These are phyloP conservation scores for Hemerocallis citrina DNA, from an alignment of 106 monocot species.

Conservation along the genomic window DNA sequence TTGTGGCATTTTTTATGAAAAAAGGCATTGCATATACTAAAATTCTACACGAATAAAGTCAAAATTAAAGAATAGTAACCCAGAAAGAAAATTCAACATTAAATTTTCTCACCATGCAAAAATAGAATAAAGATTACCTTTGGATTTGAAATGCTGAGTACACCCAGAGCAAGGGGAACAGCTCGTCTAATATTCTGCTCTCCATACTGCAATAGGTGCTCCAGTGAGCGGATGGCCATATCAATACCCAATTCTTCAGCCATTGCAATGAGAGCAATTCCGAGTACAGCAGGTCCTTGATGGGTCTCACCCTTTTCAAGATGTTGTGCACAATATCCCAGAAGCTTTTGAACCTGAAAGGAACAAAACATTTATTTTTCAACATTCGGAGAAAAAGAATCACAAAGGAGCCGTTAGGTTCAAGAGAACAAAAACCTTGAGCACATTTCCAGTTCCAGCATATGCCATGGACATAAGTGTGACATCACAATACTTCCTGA, in stretches of 20 bases:
- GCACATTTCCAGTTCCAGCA: conserved; percentile 98
- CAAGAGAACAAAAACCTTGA: conserved; percentile 60
- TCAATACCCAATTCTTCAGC: conserved; percentile 93
- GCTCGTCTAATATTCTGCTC: conserved; percentile 94
- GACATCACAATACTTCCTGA: conserved; percentile 89
- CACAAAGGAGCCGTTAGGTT: not conserved
- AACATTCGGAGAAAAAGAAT: no score
- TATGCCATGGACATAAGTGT: conserved; percentile 92
- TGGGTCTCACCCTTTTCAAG: conserved; percentile 90
- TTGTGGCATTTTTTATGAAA: no score
- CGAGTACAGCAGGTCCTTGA: conserved; percentile 96
- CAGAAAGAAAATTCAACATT: no score
- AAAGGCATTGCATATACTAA: no score
- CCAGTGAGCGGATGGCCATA: conserved; percentile 88
- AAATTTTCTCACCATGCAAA: no score
- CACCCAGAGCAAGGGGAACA: conserved; percentile 88
- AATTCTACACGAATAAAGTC: no score
- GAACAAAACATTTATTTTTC: no score
- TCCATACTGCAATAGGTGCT: conserved; percentile 90
- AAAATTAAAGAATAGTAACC: no score
- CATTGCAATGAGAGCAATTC: conserved; percentile 94
- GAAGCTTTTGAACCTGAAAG: conserved; percentile 89
- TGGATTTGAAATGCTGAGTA: conserved; percentile 95
- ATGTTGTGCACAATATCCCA: conserved; percentile 87
- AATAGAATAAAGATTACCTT: conserved; percentile 48